phyloP scores from a whole-genome alignment of 805 yeast species.

The Cyberlindnera suaveolens region DNA sequence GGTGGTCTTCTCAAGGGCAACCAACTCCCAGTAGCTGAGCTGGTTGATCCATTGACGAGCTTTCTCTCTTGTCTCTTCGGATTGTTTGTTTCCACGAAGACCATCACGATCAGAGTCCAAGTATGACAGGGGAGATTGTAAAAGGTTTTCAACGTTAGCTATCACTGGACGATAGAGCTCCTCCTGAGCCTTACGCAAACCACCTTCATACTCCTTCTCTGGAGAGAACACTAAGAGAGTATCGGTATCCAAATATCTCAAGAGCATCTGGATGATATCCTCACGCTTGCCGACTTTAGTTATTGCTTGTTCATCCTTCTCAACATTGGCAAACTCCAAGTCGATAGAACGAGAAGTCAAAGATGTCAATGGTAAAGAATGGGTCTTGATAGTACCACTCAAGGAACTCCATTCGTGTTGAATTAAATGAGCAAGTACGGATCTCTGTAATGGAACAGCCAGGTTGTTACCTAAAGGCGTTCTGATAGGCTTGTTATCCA shows the following conservation, averaged over 20 bases:
- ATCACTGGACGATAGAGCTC: constrained; percentile 72
- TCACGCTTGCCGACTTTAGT: constrained; percentile 57
- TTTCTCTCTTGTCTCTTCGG: constrained; percentile 48
- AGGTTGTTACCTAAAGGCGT: constrained; percentile 80
- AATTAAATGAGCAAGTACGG: constrained; percentile 63
- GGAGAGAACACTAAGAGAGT: constrained; percentile 87
- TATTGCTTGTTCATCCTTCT: constrained; percentile 39
- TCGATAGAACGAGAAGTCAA: constrained; percentile 85
- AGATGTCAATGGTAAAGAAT: constrained; percentile 82
- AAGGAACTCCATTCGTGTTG: constrained; percentile 85
- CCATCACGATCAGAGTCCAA: constrained; percentile 83
- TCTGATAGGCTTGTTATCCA: constrained; percentile 71
- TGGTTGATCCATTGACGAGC: constrained; percentile 59
- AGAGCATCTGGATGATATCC: constrained; percentile 50
- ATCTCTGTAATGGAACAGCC: constrained; percentile 52
- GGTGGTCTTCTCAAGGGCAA: constrained; percentile 87
- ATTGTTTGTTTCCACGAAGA: constrained; percentile 73
- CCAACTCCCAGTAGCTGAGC: constrained; percentile 70
- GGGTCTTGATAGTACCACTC: constrained; percentile 62
- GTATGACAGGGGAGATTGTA: constrained; percentile 40
- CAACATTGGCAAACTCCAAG: constrained; percentile 36
- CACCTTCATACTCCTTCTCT: constrained; percentile 72
- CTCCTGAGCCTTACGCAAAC: constrained; percentile 73
- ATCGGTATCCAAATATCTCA: constrained; percentile 90
- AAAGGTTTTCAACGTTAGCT: constrained; percentile 52